These are phyloP conservation scores for Coccinonectria pachysandricola DNA, from an alignment of 2,329 filamentous ascomycete genomes.

Conservation along the genomic window DNA sequence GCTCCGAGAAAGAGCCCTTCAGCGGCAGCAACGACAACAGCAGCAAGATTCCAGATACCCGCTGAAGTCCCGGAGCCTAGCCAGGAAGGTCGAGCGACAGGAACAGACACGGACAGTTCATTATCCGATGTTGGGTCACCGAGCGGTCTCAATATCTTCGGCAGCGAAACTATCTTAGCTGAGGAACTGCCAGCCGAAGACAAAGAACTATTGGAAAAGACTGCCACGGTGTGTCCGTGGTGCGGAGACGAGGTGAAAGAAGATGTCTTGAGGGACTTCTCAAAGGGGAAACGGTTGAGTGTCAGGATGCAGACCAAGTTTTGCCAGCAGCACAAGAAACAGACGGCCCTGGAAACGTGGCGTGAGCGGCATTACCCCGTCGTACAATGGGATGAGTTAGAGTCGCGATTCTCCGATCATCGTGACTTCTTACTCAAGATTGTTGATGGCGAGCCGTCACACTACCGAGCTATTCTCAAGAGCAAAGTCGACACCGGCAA, in stretches of 20 bases:
- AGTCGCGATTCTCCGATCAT: constrained; percentile 47
- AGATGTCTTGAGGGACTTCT: constrained; percentile 42
- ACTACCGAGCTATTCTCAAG: constrained; percentile 49
- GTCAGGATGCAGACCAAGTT: constrained; percentile 52
- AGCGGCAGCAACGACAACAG: too few relatives aligned
- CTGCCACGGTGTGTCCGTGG: constrained; percentile 48
- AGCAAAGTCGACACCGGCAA: constrained; percentile 45
- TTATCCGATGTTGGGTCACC: constrained; percentile 1
- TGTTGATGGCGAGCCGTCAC: constrained; percentile 47
- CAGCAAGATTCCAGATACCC: constrained; percentile 7
- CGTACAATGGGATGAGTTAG: constrained; percentile 58
- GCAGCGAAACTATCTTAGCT: too few relatives aligned
- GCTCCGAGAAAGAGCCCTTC: too few relatives aligned
- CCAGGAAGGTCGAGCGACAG: constrained; percentile 3
- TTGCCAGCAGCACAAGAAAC: constrained; percentile 51
- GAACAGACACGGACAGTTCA: constrained; percentile 1
- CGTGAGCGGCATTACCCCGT: constrained; percentile 51
- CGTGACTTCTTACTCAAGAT: constrained; percentile 46
- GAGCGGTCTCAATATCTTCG: too few relatives aligned
- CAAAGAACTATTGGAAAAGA: constrained; percentile 1
- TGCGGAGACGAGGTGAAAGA: constrained; percentile 51
- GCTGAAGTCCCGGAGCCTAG: constrained; percentile 5
- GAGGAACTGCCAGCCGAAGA: constrained; percentile 3
- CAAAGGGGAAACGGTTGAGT: constrained; percentile 36
- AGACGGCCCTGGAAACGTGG: constrained; percentile 40